Evolutionary conservation across 108 stramenopile genomes (phyloP).

Genomic region (Skeletonema costatum): DNA sequence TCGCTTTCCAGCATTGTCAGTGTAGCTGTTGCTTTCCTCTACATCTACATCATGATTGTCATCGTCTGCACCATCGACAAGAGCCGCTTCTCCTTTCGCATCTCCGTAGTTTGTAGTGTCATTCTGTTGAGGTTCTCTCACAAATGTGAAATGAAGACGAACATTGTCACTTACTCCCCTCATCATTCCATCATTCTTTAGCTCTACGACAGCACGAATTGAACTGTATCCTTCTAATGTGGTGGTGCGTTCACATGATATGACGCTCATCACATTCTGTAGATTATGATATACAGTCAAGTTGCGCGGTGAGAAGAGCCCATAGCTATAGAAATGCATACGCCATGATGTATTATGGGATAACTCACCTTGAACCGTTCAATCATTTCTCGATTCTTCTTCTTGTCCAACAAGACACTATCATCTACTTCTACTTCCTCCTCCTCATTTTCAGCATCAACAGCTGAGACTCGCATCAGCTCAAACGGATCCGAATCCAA

Average conservation of each 20-base stretch:
- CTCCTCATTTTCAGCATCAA: slow-evolving; percentile 18
- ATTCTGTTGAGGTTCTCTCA: slow-evolving; percentile 24
- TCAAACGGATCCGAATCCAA: slow-evolving; percentile 66
- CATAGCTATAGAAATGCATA: background rate
- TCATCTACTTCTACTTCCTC: slow-evolving; percentile 2
- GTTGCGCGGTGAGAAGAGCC: background rate
- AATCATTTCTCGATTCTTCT: slow-evolving; percentile 33
- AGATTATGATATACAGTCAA: background rate
- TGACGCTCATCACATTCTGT: slow-evolving; percentile 51
- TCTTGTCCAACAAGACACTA: slow-evolving; percentile 11
- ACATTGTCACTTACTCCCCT: slow-evolving; percentile 22
- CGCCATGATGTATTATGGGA: background rate
- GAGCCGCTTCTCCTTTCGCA: background rate
- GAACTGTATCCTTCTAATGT: slow-evolving; percentile 45
- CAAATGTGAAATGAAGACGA: slow-evolving; percentile 26
- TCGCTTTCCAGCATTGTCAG: background rate
- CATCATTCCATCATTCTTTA: slow-evolving; percentile 45
- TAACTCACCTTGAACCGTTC: slow-evolving; percentile 49
- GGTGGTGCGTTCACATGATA: slow-evolving; percentile 53
- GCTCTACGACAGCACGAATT: slow-evolving; percentile 53
- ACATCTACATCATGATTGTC: background rate
- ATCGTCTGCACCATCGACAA: background rate
- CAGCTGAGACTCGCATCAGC: slow-evolving; percentile 8
- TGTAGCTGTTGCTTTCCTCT: background rate
- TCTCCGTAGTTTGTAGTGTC: background rate